Base-by-base conservation (phyloP, 2,329 filamentous ascomycete genomes). In the Cladophialophora exuberans region DNA sequence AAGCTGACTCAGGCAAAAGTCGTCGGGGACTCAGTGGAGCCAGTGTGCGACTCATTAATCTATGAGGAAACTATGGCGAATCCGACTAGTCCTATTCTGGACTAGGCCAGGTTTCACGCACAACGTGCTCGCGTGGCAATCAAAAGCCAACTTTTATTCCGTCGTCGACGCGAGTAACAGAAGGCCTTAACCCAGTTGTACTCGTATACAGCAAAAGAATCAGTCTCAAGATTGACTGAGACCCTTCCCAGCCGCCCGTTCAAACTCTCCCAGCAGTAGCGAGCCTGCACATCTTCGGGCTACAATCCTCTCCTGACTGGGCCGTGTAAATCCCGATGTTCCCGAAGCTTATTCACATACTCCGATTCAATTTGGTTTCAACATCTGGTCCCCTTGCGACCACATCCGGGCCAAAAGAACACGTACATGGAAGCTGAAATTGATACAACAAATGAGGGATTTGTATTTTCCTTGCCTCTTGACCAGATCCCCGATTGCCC, bases 61-160 rank as follows among this genome's bases (percentile, higher is more conserved):
- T 15, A 26, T 49, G 23, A 20, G 46, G 46, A 31, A 49, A 49
- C 46, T 49, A 49, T 41, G 46, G 46, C 46, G 46, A 39, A 25
- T 25, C 20, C 3, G 13, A 31, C 28, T 6, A 13, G 6, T 31
- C n/a, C n/a, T n/a, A n/a, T n/a, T n/a, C n/a, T n/a, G n/a, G n/a
- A n/a, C n/a, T n/a, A n/a, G n/a, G n/a, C n/a, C n/a, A n/a, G n/a
- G n/a, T n/a, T n/a, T n/a, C n/a, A n/a, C n/a, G n/a, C n/a, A n/a
- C n/a, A n/a, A n/a, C n/a, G n/a, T n/a, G n/a, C n/a, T n/a, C n/a
- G n/a, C n/a, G n/a, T n/a, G n/a, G n/a, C n/a, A n/a, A n/a, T n/a
- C n/a, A n/a, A n/a, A n/a, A n/a, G n/a, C n/a, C n/a, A n/a, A n/a
- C n/a, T n/a, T n/a, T n/a, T n/a, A n/a, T n/a, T n/a, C n/a, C n/a